Percentiles rank a stretch among this genome's conserved stretches.
Conservation (phyloP, 768 basidiomycete species). For the Suillus brevipes region DNA sequence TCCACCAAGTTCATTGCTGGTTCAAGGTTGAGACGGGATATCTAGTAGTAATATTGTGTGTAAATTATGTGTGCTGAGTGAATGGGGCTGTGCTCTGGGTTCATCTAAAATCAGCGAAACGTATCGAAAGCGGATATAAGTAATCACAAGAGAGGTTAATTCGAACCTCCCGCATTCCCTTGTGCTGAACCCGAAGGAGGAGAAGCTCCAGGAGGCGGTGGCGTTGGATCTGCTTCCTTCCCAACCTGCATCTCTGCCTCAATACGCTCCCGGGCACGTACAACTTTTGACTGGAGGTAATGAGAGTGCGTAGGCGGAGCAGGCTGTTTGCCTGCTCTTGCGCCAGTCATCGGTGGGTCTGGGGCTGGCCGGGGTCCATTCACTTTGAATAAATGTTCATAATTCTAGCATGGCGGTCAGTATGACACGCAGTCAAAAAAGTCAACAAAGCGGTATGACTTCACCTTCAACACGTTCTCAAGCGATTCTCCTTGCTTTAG, state of each 20-base stretch:
- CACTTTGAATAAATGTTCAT: conserved; percentile 89
- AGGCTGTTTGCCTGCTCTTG: conserved; percentile 42
- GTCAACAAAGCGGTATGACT: conserved; percentile 15
- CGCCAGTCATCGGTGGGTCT: conserved; percentile 40
- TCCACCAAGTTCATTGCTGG: too few species aligned
- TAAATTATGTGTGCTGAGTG: conserved; percentile 15
- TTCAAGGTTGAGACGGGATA: too few species aligned
- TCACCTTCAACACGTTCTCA: conserved; percentile 73
- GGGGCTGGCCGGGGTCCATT: conserved; percentile 73
- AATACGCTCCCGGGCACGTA: conserved; percentile 91
- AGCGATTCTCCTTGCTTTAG: conserved; percentile 69
- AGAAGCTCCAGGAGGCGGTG: conserved; percentile 19
- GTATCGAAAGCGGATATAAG: conserved; percentile 19
- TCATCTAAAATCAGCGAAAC: conserved; percentile 20
- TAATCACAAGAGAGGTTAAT: conserved; percentile 19
- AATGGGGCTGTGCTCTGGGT: conserved; percentile 25
- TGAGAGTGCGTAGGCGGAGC: conserved; percentile 65
- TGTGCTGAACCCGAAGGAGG: conserved; percentile 15
- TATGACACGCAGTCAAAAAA: conserved; percentile 3
- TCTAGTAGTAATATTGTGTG: too few species aligned
- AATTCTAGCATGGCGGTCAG: conserved; percentile 57
- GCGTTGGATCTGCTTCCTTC: conserved; percentile 18
- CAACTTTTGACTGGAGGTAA: conserved; percentile 97
- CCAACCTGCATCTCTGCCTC: conserved; percentile 69
- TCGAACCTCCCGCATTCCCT: conserved; percentile 21